Evolutionary conservation across 1,139 yeast species (phyloP).

Genomic region (Blastobotrys aristatus): DNA sequence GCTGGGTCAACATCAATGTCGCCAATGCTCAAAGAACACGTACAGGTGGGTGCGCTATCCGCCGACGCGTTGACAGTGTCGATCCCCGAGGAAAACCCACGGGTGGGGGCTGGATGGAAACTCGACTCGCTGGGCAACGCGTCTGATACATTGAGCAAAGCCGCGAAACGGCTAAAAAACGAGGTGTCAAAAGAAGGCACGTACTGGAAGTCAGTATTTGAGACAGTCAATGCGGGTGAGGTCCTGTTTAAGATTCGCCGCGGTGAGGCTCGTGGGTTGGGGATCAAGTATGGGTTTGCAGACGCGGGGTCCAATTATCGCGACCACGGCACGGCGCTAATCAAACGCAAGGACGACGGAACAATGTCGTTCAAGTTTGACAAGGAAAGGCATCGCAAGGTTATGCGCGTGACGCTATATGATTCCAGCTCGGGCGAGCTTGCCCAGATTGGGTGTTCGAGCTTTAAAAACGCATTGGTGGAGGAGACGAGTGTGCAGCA

Average conservation of each 20-base stretch:
- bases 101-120: conserved; percentile 83
- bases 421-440: conserved; percentile 25
- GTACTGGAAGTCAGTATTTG: conserved; percentile 65
- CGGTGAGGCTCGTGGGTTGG: conserved; percentile 50
- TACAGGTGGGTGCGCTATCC: conserved; percentile 75
- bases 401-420: conserved; percentile 39
- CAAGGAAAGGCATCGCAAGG: conserved; percentile 28
- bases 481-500: conserved; percentile 24
- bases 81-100: conserved; percentile 35
- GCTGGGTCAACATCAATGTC: conserved; percentile 87
- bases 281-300: conserved; percentile 84
- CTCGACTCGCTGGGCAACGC: conserved; percentile 60
- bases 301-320: conserved; percentile 79
- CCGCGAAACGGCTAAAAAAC: conserved; percentile 47
- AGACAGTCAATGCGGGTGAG: conserved; percentile 57
- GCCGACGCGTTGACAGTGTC: conserved; percentile 45
- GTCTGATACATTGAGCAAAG: conserved; percentile 45
- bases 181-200: conserved; percentile 59
- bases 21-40: conserved; percentile 71
- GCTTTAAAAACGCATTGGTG: conserved; percentile 15
- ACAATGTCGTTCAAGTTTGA: conserved; percentile 32
- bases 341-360: conserved; percentile 41
- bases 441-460: conserved; percentile 25
- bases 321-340: conserved; percentile 71
- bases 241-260: conserved; percentile 66